Evolutionary conservation across 495 filamentous ascomycete genomes (phyloP), one percentile per base, ranked within the genome.

Genomic region (Trichocladium antarcticum): DNA sequence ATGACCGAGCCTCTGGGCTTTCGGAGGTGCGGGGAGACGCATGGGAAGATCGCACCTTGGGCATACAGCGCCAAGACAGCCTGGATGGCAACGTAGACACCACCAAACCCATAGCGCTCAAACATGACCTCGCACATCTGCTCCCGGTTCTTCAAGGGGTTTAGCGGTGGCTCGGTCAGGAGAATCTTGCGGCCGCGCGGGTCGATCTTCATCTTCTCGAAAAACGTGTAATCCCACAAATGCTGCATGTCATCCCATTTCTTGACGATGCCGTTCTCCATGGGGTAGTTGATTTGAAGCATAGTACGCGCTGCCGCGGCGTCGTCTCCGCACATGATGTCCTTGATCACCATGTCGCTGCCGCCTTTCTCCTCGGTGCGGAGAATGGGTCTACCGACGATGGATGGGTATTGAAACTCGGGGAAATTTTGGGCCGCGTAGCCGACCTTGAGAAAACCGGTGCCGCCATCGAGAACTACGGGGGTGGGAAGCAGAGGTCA

Each of bases 281-380:
- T 99, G 58, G 92, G 92, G 67, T 97, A 97, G 63, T 80, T 89
- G 58, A 99, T 92, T 62, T 99, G 93, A 44, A 99, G 79, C 87
- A 95, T 93, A 48, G 86, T 90, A 55, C 92, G 80, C 53, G 90
- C 92, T 22, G 87, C 88, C 10, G 92, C 89, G 22, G 92, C 92
- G 71, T 99, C 92, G 72, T 99, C 93, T 57, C 92, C 92, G 73
- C 89, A 95, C 92, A 99, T 99, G 60, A 99, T 96, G 75, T 99
- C 92, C 76, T 96, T 96, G 64, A 99, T 86, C 7, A 66, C 58
- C 53, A 89, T 61, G 54, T 75, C 68, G 56, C 64, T 70, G 61
- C 74, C 72, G 57, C 69, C 69, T 56, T 65, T 75, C 68, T 99
- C 92, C 71, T 99, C 92, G 57, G 89, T 85, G 67, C 92, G 89